Conservation (phyloP, 2,329 filamentous ascomycete genomes). For the Aspergillus calidoustus region DNA sequence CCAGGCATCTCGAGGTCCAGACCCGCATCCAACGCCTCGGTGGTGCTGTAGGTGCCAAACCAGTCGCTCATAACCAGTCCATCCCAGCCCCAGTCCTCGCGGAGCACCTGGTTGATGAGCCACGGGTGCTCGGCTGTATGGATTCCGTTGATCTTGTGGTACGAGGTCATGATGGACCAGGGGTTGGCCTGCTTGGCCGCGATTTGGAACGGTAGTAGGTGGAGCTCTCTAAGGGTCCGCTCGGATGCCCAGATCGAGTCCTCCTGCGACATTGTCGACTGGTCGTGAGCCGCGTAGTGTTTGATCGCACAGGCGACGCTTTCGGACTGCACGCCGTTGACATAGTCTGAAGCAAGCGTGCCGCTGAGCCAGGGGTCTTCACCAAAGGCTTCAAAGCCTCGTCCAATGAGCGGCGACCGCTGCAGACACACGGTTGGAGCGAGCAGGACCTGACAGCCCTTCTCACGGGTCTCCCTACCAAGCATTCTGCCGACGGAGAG, state of each 20-base stretch:
- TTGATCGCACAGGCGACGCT: not conserved
- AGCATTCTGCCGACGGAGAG: not conserved
- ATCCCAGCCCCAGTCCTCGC: not conserved
- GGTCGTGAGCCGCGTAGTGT: conserved; percentile 1
- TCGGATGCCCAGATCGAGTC: not conserved
- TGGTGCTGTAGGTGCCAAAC: not conserved
- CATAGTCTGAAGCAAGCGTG: not conserved
- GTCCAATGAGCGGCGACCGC: not conserved
- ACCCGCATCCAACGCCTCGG: not conserved
- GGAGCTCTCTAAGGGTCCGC: not conserved
- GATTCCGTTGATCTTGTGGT: not conserved
- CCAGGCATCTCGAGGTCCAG: not conserved
- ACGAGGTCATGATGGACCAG: not conserved
- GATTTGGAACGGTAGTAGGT: not conserved
- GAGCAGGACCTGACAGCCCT: not conserved
- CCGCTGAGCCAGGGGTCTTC: not conserved
- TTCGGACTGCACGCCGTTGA: not conserved
- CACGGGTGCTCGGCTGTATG: not conserved
- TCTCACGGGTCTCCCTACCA: no score
- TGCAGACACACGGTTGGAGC: not conserved
- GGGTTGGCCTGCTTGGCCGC: not conserved
- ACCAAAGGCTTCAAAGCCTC: not conserved
- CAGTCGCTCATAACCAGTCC: not conserved
- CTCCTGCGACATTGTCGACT: not conserved
- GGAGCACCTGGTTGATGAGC: not conserved